These are phyloP conservation scores for Plicaturopsis crispa DNA, from an alignment of 768 basidiomycete genomes.

Conservation along the genomic window DNA sequence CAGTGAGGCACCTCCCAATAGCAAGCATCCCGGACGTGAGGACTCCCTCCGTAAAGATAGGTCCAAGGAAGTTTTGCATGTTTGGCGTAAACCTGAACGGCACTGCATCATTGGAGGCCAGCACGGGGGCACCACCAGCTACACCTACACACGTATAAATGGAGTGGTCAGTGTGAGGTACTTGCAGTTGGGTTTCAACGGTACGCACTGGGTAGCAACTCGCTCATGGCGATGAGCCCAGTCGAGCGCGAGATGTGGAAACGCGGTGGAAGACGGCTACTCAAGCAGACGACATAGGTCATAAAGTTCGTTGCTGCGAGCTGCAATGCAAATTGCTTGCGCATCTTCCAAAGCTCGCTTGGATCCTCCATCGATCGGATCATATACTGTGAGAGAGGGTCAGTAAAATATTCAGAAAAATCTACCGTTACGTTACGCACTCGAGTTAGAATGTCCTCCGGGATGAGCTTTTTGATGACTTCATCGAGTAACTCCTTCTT, in stretches of 20 bases:
- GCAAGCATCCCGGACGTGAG: slow-evolving; percentile 84
- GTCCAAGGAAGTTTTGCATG: slow-evolving; percentile 88
- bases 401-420: neutral
- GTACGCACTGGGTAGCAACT: slow-evolving; percentile 79
- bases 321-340: slow-evolving; percentile 93
- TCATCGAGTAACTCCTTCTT: slow-evolving; percentile 89
- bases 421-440: slow-evolving; percentile 35
- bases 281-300: slow-evolving; percentile 81
- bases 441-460: slow-evolving; percentile 78
- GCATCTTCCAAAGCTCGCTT: slow-evolving; percentile 89
- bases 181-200: neutral
- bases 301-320: slow-evolving; percentile 86
- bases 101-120: slow-evolving; percentile 77
- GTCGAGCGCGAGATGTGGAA: slow-evolving; percentile 88
- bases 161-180: neutral
- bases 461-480: slow-evolving; percentile 78
- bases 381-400: slow-evolving; percentile 65
- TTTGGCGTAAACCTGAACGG: slow-evolving; percentile 98
- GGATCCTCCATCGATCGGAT: slow-evolving; percentile 75
- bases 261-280: slow-evolving; percentile 74
- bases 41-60: slow-evolving; percentile 84
- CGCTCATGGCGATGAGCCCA: slow-evolving; percentile 88
- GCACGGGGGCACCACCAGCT: slow-evolving; percentile 43
- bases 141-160: slow-evolving; percentile 11
- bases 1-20: slow-evolving; percentile 83